These are phyloP conservation scores for Gillenia trifoliata DNA, from an alignment of 306 rosid species.

Conservation along the genomic window DNA sequence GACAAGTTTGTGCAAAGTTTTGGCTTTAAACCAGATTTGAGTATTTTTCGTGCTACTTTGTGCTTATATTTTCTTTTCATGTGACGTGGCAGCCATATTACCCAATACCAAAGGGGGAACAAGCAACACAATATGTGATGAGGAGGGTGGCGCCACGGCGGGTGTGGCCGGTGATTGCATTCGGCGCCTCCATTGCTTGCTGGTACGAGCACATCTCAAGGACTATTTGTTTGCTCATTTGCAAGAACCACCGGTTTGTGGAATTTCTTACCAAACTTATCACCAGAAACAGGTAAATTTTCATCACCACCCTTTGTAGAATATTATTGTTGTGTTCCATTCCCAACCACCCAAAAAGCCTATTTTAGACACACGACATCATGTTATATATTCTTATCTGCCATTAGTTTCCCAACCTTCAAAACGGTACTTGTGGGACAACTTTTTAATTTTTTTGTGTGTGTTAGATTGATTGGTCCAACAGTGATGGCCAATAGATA, in stretches of 20 bases:
- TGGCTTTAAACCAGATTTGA: background rate
- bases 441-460: background rate
- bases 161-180: constrained; percentile 75
- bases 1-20: background rate
- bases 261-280: constrained; percentile 72
- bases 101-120: constrained; percentile 69
- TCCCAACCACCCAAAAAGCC: background rate
- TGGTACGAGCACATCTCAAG: constrained; percentile 94
- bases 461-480: constrained; percentile 1
- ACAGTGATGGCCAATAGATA: background rate
- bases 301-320: background rate
- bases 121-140: constrained; percentile 73
- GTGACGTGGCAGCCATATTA: constrained; percentile 48
- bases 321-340: background rate
- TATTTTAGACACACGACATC: background rate
- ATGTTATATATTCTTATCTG: background rate
- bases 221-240: constrained; percentile 69
- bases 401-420: background rate
- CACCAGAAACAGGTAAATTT: constrained; percentile 72
- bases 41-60: background rate
- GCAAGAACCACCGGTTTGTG: constrained; percentile 86
- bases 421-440: background rate
- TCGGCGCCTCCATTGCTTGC: constrained; percentile 81
- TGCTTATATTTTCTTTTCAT: background rate
- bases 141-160: constrained; percentile 80